These are phyloP conservation scores for Vanrija sp. DNA, from an alignment of 1,284 basidiomycete genomes.

Conservation along the genomic window DNA sequence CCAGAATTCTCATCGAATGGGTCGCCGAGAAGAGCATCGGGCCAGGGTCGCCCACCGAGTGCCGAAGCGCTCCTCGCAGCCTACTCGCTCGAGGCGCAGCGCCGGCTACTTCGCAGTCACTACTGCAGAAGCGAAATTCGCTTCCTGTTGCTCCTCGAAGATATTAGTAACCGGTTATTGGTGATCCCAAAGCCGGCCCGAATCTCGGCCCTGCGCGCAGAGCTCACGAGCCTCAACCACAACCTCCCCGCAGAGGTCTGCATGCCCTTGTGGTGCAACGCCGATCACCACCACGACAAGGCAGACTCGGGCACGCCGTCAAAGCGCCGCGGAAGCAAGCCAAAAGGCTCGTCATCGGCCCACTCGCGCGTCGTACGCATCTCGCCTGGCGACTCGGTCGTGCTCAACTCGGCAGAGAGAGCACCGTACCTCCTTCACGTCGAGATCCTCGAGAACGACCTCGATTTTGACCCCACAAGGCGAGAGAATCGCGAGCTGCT, in stretches of 20 bases:
- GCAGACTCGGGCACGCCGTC: not conserved
- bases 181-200: slow-evolving; percentile 91
- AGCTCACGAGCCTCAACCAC: slow-evolving; percentile 92
- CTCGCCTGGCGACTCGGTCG: slow-evolving; percentile 95
- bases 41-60: slow-evolving; percentile 48
- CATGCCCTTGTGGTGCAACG: slow-evolving; percentile 92
- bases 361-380: slow-evolving; percentile 97
- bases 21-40: slow-evolving; percentile 32
- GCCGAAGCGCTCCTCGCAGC: slow-evolving; percentile 51
- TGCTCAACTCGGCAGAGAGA: slow-evolving; percentile 94
- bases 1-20: slow-evolving; percentile 55
- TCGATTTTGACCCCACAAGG: slow-evolving; percentile 87
- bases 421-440: slow-evolving; percentile 91
- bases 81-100: slow-evolving; percentile 66
- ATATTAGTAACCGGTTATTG: slow-evolving; percentile 85
- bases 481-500: slow-evolving; percentile 80
- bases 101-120: slow-evolving; percentile 73
- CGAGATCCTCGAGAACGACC: slow-evolving; percentile 84
- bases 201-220: slow-evolving; percentile 89
- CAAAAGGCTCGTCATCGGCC: slow-evolving; percentile 52
- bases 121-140: slow-evolving; percentile 91
- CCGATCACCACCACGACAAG: slow-evolving; percentile 49
- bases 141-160: slow-evolving; percentile 83
- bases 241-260: slow-evolving; percentile 87
- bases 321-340: slow-evolving; percentile 1